Base-by-base conservation (phyloP, 495 filamentous ascomycete genomes). In the Oleoguttula mirabilis region DNA sequence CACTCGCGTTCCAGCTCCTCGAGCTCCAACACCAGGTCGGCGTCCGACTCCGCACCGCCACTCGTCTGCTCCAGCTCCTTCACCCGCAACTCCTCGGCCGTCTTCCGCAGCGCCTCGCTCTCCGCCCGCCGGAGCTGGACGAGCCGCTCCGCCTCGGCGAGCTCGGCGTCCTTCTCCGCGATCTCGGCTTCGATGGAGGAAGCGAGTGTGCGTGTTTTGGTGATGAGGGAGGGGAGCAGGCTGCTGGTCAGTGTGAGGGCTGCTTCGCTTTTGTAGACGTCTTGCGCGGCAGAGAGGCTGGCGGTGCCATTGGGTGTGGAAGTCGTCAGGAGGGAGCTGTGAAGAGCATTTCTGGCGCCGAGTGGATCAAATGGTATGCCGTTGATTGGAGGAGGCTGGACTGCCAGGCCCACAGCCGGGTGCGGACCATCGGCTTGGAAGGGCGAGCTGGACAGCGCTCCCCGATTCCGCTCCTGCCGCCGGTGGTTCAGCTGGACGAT, bases 1-100 rank as follows among this genome's bases (percentile, higher is more conserved):
- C 84, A 71, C 14, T 77, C 73, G 17, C 66, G 61, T 10, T 65
- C 65, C n/a, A 77, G 60, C 30, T 72, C 68, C 40, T 78, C 71
- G 11, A 75, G 66, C 43, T 79, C 70, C 31, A 66, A 64, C 52
- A 75, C 75, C 31, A 65, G 61, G 27, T 64, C 68, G 34, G 80
- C 73, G 10, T 88, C 81, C 15, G 80, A 77, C 20, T 74, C 70
- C 50, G 38, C 49, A 0, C 35, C 49, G 7, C 37, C 39, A 22
- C 32, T 37, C 39, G 46, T 47, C 32, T 50, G 48, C 19, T 67
- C 59, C 4, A 71, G 53, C 17, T 76, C 71, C 21, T 62, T 50
- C 15, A 72, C 62, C 35, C 69, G 56, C 4, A 73, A 54, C 19
- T 75, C 73, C 17, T 64, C 54, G 19, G 72, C 61, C 41, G 71